Conservation (phyloP, 352 stramenopile genomes). For the Phytophthora tentaculata region DNA sequence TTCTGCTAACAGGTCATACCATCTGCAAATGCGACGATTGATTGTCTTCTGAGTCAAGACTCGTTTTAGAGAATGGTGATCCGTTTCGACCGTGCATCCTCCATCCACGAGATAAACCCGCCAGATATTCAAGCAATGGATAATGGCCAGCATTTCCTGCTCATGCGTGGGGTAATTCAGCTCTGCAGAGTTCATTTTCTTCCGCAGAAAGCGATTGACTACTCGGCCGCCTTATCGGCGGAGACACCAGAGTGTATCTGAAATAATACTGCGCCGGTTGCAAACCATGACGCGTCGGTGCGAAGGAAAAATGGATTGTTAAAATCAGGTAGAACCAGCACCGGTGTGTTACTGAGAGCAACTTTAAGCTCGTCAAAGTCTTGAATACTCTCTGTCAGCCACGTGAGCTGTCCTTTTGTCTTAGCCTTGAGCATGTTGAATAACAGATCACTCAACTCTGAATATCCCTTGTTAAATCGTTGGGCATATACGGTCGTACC, state of each 20-base stretch:
- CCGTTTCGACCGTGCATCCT: conserved; percentile 4
- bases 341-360: neutral
- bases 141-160: conserved; percentile 20
- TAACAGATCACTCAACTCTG: neutral
- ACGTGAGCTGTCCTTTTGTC: neutral
- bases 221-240: conserved; percentile 1
- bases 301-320: neutral
- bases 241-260: neutral
- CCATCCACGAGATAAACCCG: conserved; percentile 1
- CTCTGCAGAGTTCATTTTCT: conserved; percentile 12
- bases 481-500: neutral
- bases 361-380: neutral
- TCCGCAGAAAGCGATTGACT: conserved; percentile 13
- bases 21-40: conserved; percentile 1
- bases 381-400: neutral
- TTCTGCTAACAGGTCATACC: neutral
- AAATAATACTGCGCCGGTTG: conserved; percentile 3
- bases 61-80: neutral
- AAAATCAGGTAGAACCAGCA: conserved; percentile 5
- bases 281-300: neutral
- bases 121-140: conserved; percentile 12
- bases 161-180: conserved; percentile 27
- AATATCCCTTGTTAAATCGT: neutral
- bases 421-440: neutral
- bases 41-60: conserved; percentile 1